phyloP scores from a whole-genome alignment of 495 filamentous ascomycete genomes.

The Trichoderma erinaceum region DNA sequence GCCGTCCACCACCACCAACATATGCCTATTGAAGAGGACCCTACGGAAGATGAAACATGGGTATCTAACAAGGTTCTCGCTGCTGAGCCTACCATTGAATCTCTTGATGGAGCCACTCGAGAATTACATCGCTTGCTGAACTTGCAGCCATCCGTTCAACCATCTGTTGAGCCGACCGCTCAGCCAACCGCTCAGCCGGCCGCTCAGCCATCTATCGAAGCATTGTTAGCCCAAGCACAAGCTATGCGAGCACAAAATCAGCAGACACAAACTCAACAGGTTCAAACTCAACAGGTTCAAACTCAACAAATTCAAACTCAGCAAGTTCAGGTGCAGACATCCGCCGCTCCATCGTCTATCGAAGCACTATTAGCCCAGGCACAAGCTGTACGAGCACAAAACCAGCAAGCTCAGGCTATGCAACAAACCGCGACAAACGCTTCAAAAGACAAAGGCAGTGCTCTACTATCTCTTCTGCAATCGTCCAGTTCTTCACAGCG shows the following conservation, averaged over 20 bases:
- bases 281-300: too few species aligned
- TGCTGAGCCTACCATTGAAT: constrained; percentile 28
- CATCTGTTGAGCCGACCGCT: constrained; percentile 9
- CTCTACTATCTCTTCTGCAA: constrained; percentile 31
- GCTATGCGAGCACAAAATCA: too few species aligned
- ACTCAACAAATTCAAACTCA: too few species aligned
- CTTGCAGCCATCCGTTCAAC: constrained; percentile 47
- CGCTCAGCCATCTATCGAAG: background rate
- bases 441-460: constrained; percentile 28
- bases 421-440: constrained; percentile 10
- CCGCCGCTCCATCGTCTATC: too few species aligned
- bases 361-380: background rate
- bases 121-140: constrained; percentile 61
- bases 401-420: too few species aligned
- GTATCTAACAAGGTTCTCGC: constrained; percentile 25
- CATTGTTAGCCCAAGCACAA: too few species aligned
- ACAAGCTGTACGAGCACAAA: background rate
- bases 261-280: too few species aligned
- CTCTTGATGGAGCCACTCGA: constrained; percentile 51
- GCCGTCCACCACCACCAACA: constrained; percentile 22
- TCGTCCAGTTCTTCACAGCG: constrained; percentile 21
- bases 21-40: constrained; percentile 28
- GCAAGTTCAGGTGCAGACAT: too few species aligned
- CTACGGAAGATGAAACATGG: constrained; percentile 38
- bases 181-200: background rate